Base-by-base conservation (phyloP, 306 rosid species). In the Cucurbita moschata region DNA sequence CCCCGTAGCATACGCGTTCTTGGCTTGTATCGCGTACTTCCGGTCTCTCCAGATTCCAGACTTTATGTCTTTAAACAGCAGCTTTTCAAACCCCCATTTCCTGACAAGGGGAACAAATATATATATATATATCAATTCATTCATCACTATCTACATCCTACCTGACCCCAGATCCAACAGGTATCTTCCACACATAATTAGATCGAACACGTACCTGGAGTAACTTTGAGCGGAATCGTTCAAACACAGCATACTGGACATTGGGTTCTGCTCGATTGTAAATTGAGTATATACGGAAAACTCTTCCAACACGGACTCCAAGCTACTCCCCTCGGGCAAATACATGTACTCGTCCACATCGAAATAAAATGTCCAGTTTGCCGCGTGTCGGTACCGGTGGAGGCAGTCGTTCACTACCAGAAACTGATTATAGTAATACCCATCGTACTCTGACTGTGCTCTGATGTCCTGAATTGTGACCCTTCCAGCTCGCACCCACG, bases 11-110 rank as follows among this genome's bases (percentile, higher is more conserved):
- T 76, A 82, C 5, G 83, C 86, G 26, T 82, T 79, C 74, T 60
- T 82, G 9, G 83, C 78, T 68, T 82, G 83, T 43, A 82, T 79
- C 2, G 86, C 86, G 53, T 82, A 82, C 39, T 79, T 82, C 26
- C 81, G 60, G 42, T 82, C 83, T 62, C 86, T 67, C 44, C 83
- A 64, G 55, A 79, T 77, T 23, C 86, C 86, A 0, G 79, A 79
- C 46, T 79, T 59, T 1, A 77, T 52, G n/a, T 82, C 86, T 51
- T 73, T 82, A 64, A 76, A 82, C 68, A 82, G 10, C 15, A 82
- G 73, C 72, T 82, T 82, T 78, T 82, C 85, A 44, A 82, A 76
- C 9, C 85, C 85, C 85, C 85, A 82, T 73, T 76, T 44, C 81
- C 85, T 82, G 85, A 6, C 21, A 52, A 47, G 11, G 7, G 10